Evolutionary conservation across 1,139 yeast genomes (phyloP), one percentile per base, ranked within the genome.

Genomic region (Hemisphaericaspora lyxosophila): DNA sequence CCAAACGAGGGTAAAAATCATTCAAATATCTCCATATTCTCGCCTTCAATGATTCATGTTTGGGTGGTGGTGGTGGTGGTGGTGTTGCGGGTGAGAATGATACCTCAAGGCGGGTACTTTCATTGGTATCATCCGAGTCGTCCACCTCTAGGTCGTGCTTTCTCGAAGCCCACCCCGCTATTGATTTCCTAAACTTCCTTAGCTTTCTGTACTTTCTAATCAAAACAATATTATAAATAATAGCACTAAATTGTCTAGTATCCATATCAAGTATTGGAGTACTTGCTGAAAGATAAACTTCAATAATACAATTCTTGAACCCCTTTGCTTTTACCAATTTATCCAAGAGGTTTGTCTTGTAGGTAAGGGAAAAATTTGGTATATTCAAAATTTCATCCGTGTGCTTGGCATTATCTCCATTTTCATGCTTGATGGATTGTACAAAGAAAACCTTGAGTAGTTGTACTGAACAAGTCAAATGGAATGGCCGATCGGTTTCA

Each of bases 271-370:
- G 41, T 8, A 74, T 67, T 1, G 79, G 71, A 27, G 75, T 70
- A 12, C 79, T 70, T 26, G 73, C 63, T 0, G 79, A 63, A n/a
- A 71, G 54, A 38, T 65, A 66, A 7, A 64, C 43, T 39, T 67
- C 75, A 15, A 67, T 51, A 2, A 64, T 62, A 42, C 70, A 64
- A 46, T 64, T 54, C 45, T 62, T 53, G 49, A 72, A 69, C 4
- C 71, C 66, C 42, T 55, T 49, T 1, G 69, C 62, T 46, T 56
- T 47, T 35, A 66, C 57, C 42, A 71, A 38, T 50, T 59, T 54
- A 55, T 69, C 64, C 8, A 73, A 59, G 12, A 75, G 43, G 45
- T 82, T 82, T 0, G 86, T 73, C 47, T 77, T 77, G 39, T 77
- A 69, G 13, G 78, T 77, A 23, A 76, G 47, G 25, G 78, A 70